Conservation (phyloP, 768 basidiomycete genomes). For the Megacollybia marginata region DNA sequence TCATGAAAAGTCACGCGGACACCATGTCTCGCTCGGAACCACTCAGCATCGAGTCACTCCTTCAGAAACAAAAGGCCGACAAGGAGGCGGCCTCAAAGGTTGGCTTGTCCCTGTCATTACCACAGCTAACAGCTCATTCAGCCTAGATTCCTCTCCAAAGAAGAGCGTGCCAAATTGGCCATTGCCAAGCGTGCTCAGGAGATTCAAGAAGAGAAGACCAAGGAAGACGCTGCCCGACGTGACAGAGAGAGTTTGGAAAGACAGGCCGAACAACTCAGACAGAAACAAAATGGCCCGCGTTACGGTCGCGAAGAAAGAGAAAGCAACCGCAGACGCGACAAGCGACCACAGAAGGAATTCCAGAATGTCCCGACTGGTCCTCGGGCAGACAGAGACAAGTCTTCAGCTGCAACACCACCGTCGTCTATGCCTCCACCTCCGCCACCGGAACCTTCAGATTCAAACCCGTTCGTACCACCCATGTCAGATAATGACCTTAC, state of each 20-base stretch:
- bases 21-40: conserved; percentile 60
- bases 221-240: conserved; percentile 48
- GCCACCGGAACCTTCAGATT: conserved; percentile 29
- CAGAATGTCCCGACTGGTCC: conserved; percentile 81
- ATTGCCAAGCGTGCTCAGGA: conserved; percentile 83
- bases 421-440: conserved; percentile 50
- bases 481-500: conserved; percentile 78
- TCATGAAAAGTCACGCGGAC: not conserved
- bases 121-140: conserved; percentile 21
- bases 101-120: conserved; percentile 4
- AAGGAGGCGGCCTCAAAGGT: conserved; percentile 91
- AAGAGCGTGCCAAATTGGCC: conserved; percentile 83
- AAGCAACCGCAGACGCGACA: conserved; percentile 26
- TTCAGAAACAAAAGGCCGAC: conserved; percentile 83
- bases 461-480: conserved; percentile 33
- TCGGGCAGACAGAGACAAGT: conserved; percentile 61
- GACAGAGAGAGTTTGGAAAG: conserved; percentile 71
- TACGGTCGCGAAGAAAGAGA: conserved; percentile 34
- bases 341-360: conserved; percentile 32
- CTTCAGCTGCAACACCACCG: conserved; percentile 19
- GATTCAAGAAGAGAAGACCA: conserved; percentile 63
- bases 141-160: conserved; percentile 94
- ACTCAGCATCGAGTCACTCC: conserved; percentile 79
- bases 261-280: conserved; percentile 62
- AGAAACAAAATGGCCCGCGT: conserved; percentile 29